Conservation (phyloP, 2,329 filamentous ascomycete genomes). For the Davidsoniella eucalypti region DNA sequence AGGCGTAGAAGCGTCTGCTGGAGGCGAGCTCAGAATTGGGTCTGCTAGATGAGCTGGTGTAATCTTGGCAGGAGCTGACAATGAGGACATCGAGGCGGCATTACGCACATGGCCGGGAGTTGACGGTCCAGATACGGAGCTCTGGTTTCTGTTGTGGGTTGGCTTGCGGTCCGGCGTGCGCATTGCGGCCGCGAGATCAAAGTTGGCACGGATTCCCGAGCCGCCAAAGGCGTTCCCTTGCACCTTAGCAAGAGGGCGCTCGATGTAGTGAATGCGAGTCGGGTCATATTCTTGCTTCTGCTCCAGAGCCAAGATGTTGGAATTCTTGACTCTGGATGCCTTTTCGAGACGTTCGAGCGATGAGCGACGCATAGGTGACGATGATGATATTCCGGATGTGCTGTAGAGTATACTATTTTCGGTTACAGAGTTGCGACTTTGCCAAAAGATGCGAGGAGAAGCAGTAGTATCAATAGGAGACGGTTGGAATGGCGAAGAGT, state of each 20-base stretch:
- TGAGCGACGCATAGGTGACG: conserved; percentile 61
- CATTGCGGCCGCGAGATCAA: conserved; percentile 17
- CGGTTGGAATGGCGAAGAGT: conserved; percentile 72
- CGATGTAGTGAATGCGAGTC: conserved; percentile 55
- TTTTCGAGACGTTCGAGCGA: conserved; percentile 93
- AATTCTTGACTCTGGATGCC: conserved; percentile 92
- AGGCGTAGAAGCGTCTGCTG: conserved; percentile 8
- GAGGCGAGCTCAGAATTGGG: conserved; percentile 6
- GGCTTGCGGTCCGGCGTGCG: conserved; percentile 20
- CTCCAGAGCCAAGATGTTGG: conserved; percentile 88
- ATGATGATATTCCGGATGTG: conserved; percentile 37
- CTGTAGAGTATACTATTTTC: conserved; percentile 59
- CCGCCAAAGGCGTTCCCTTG: conserved; percentile 56
- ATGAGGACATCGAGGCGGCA: conserved; percentile 16
- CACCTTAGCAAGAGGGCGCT: conserved; percentile 64
- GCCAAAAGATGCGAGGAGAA: conserved; percentile 73
- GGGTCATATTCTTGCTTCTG: conserved; percentile 89
- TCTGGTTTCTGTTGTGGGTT: conserved; percentile 32
- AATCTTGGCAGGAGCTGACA: neutral
- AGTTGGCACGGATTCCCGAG: conserved; percentile 33
- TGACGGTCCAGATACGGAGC: conserved; percentile 17
- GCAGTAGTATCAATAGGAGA: conserved; percentile 45
- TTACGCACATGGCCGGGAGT: conserved; percentile 12
- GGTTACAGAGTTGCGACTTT: conserved; percentile 49
- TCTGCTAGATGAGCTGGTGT: neutral